Evolutionary conservation across 2,329 filamentous ascomycete genomes (phyloP).

Genomic region (Neonectria faginata): DNA sequence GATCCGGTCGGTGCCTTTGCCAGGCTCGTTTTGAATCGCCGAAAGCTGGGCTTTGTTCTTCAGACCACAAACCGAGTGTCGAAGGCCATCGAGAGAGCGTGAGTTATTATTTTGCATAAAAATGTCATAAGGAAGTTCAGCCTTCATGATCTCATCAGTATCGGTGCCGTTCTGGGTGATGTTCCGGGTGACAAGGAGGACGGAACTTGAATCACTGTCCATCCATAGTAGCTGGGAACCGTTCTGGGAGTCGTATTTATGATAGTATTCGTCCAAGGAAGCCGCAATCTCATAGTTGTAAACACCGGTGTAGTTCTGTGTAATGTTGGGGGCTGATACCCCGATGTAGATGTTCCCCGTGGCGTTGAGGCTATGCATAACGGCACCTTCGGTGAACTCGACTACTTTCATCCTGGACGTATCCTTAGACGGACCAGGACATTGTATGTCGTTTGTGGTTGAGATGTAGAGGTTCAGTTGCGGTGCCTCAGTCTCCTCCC

Average conservation of each 20-base stretch:
- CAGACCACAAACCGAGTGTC: slow-evolving; percentile 86
- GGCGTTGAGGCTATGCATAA: slow-evolving; percentile 70
- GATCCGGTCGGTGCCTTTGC: slow-evolving; percentile 60
- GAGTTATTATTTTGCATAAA: slow-evolving; percentile 77
- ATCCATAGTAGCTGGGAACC: slow-evolving; percentile 76
- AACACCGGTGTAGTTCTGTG: slow-evolving; percentile 68
- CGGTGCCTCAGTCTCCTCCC: slow-evolving; percentile 57
- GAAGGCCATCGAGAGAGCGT: slow-evolving; percentile 73
- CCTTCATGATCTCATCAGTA: slow-evolving; percentile 66
- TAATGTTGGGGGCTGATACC: slow-evolving; percentile 76
- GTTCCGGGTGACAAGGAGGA: slow-evolving; percentile 82
- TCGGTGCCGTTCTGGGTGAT: slow-evolving; percentile 68
- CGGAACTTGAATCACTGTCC: slow-evolving; percentile 84
- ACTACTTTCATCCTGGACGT: slow-evolving; percentile 45
- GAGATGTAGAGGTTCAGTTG: slow-evolving; percentile 86
- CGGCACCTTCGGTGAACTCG: slow-evolving; percentile 76
- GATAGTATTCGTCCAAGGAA: slow-evolving; percentile 83
- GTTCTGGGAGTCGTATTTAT: slow-evolving; percentile 65
- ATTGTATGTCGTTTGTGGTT: slow-evolving; percentile 52
- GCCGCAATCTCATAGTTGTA: slow-evolving; percentile 87
- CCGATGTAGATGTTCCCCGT: slow-evolving; percentile 80
- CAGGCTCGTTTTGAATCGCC: slow-evolving; percentile 61
- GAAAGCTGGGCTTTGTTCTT: slow-evolving; percentile 72
- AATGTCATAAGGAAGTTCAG: slow-evolving; percentile 75
- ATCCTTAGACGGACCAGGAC: slow-evolving; percentile 41